Evolutionary conservation across 306 rosid genomes (phyloP), one percentile per base, ranked within the genome.

Genomic region (Ceratonia siliqua): DNA sequence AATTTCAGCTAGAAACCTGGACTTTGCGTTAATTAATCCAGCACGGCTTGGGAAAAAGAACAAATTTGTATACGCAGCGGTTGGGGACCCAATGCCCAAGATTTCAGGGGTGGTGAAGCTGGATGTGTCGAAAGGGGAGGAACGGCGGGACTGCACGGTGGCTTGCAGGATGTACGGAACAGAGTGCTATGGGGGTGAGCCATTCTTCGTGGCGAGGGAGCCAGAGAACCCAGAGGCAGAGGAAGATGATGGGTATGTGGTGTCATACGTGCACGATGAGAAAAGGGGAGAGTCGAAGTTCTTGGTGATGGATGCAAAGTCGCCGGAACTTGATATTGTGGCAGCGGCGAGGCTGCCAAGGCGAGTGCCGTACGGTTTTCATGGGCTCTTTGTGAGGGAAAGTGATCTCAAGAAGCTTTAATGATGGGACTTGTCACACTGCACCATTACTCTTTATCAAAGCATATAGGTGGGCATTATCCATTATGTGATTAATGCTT

Each of bases 11-110:
- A 76, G 89, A 35, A 94, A 94, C 68, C 87, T 94, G 0, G 97
- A 94, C 36, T 91, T 94, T 8, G 93, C 41, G 0, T 89, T 90
- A 17, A 76, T 91, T 13, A 91, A 94, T 43, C 89, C 43, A 0
- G 58, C 80, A 0, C 87, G 33, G 27, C 1, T 77, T 0, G 97
- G 82, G 8, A 85, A 63, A 68, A 87, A 81, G 86, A 90, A 72
- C 79, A 70, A 61, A 50, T 90, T 59, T 45, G 88, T 87, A 0
- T 94, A 91, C 65, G 98, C 98, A 1, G 98, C 85, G 0, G 38
- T 91, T 0, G 96, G 98, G 2, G 90, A 94, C 58, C 98, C 98
- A 0, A 90, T 91, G 96, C 98, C 97, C 14, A 94, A 90, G 76
- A 82, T 94, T 8, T 25, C 96, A 0, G 99, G 99, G n/a, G 88